phyloP scores from a whole-genome alignment of 1,284 basidiomycete genomes.

The Trichosporon sp. region DNA sequence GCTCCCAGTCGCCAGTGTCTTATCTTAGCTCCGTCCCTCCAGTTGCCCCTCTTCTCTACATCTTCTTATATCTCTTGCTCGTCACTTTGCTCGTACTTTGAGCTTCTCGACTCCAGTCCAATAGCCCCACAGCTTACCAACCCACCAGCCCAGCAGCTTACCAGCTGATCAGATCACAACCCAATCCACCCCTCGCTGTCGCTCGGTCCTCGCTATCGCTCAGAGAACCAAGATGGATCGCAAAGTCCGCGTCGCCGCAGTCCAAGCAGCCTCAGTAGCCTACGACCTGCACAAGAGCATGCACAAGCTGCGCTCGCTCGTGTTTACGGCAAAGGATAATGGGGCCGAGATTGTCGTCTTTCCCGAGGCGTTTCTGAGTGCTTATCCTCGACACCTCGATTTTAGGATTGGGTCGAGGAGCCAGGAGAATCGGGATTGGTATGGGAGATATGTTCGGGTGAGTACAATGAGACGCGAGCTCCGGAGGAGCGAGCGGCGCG shows the following conservation, averaged over 20 bases:
- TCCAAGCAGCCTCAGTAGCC: conserved; percentile 43
- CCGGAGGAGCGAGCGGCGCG: not conserved
- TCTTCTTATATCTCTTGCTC: no score
- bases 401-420: conserved; percentile 31
- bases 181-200: not conserved
- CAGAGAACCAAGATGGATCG: not conserved
- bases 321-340: conserved; percentile 54
- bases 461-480: conserved; percentile 1
- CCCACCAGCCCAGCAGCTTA: no score
- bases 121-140: no score
- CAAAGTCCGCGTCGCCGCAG: conserved; percentile 27
- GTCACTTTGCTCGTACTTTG: no score
- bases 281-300: conserved; percentile 57
- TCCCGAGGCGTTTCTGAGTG: conserved; percentile 60
- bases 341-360: conserved; percentile 60
- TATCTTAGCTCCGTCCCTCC: no score
- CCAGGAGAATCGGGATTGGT: conserved; percentile 34
- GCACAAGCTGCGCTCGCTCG: conserved; percentile 56
- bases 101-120: no score
- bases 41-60: no score
- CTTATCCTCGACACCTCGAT: conserved; percentile 40
- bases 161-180: no score
- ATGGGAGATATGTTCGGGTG: conserved; percentile 48
- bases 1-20: no score
- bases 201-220: no score